phyloP scores from a whole-genome alignment of 2,329 filamentous ascomycete species.

The Botrytis deweyae region DNA sequence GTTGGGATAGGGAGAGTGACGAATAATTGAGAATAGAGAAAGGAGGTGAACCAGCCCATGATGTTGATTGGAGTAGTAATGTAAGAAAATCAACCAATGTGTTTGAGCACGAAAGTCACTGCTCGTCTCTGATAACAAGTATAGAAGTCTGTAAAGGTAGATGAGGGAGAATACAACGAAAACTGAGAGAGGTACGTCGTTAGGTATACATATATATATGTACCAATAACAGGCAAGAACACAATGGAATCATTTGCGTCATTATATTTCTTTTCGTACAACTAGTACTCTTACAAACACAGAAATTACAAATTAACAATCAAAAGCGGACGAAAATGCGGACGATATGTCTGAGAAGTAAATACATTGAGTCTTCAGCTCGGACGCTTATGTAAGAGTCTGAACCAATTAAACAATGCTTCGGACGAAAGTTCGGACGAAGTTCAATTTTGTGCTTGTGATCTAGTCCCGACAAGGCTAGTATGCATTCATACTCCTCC shows the following conservation, averaged over 20 bases:
- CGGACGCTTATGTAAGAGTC: not conserved
- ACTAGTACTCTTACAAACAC: not conserved
- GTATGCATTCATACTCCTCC: not conserved
- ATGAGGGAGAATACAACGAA: too few species aligned
- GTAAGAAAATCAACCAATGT: not conserved
- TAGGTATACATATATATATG: not conserved
- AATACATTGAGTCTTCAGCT: not conserved
- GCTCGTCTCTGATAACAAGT: not conserved
- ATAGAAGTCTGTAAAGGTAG: not conserved
- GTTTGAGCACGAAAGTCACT: too few species aligned
- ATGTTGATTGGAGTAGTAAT: not conserved
- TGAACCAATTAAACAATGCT: not conserved
- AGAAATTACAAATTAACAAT: not conserved
- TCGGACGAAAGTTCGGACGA: not conserved
- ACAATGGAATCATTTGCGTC: not conserved
- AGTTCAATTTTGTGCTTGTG: not conserved
- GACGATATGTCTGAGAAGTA: not conserved
- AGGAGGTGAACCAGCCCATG: slow-evolving; percentile 5
- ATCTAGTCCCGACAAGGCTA: not conserved
- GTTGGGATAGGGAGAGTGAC: slow-evolving; percentile 21
- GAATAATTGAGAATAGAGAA: slow-evolving; percentile 29
- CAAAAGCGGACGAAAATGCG: not conserved
- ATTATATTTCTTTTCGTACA: not conserved
- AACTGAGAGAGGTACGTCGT: not conserved
- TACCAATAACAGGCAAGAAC: too few species aligned